Conservation (phyloP, 2,329 filamentous ascomycete species). For the Chrysosporium queenslandicum region DNA sequence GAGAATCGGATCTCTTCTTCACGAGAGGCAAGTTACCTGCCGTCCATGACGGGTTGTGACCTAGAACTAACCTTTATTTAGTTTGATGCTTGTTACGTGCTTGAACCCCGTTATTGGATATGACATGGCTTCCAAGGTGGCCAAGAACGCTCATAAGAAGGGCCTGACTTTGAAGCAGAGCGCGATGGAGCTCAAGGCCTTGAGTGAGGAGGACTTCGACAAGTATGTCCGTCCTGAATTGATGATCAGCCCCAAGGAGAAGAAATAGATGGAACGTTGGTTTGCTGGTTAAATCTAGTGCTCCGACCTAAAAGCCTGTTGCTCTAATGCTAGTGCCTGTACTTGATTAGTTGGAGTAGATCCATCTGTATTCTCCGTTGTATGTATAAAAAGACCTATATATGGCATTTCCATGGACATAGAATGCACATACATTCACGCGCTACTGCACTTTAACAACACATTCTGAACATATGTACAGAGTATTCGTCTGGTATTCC, state of each 20-base stretch:
- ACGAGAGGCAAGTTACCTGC: constrained; percentile 64
- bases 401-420: background rate
- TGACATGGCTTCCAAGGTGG: constrained; percentile 93
- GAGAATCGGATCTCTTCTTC: constrained; percentile 79
- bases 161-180: constrained; percentile 85
- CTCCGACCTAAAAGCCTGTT: background rate
- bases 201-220: constrained; percentile 85
- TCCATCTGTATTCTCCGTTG: background rate
- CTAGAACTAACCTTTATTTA: constrained; percentile 32
- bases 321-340: background rate
- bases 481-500: no score
- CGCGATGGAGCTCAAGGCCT: constrained; percentile 82
- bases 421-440: background rate
- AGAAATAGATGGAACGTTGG: constrained; percentile 38
- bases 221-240: constrained; percentile 81
- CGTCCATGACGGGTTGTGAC: constrained; percentile 7
- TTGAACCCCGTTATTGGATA: constrained; percentile 96
- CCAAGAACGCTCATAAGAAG: constrained; percentile 99
- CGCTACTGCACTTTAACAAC: no score
- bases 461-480: background rate
- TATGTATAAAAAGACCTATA: background rate
- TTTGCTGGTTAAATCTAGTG: background rate
- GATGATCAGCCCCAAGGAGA: constrained; percentile 77
- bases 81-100: constrained; percentile 96
- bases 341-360: background rate